phyloP scores from a whole-genome alignment of 495 filamentous ascomycete genomes.

The Aspergillus diversus region DNA sequence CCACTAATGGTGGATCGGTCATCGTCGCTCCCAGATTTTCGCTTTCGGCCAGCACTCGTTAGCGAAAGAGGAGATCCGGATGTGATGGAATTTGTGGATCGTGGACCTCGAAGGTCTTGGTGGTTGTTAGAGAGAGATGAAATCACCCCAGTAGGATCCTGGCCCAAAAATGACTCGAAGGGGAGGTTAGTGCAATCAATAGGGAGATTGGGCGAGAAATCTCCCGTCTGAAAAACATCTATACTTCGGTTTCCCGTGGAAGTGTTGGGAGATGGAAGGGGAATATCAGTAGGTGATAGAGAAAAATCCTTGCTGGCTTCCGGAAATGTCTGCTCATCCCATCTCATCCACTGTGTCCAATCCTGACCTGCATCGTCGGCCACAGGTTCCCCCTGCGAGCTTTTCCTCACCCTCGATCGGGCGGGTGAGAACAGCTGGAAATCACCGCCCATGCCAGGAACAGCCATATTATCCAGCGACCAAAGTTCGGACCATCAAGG shows the following conservation, averaged over 20 bases:
- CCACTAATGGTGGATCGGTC: constrained; percentile 40
- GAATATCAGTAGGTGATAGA: constrained; percentile 29
- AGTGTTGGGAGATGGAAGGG: constrained; percentile 37
- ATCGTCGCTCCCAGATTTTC: constrained; percentile 49
- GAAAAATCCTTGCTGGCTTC: constrained; percentile 32
- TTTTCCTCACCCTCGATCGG: constrained; percentile 29
- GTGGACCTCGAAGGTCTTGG: constrained; percentile 14
- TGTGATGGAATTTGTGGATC: constrained; percentile 27
- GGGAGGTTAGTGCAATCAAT: constrained; percentile 40
- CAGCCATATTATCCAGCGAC: constrained; percentile 31
- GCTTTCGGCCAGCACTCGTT: constrained; percentile 40
- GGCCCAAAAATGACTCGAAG: constrained; percentile 25
- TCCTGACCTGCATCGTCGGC: constrained; percentile 43
- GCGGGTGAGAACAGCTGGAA: constrained; percentile 47
- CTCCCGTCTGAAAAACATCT: constrained; percentile 25
- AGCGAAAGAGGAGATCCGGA: constrained; percentile 39
- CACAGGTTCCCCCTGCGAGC: constrained; percentile 25
- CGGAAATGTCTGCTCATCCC: constrained; percentile 46
- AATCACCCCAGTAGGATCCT: constrained; percentile 17
- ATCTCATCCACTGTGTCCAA: constrained; percentile 57
- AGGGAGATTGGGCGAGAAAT: constrained; percentile 42
- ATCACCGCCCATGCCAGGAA: constrained; percentile 39
- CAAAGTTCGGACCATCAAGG: constrained; percentile 27
- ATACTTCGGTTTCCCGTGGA: constrained; percentile 31
- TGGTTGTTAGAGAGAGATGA: constrained; percentile 7